Evolutionary conservation across 1,139 yeast species (phyloP).

Genomic region (Pichia sp.): DNA sequence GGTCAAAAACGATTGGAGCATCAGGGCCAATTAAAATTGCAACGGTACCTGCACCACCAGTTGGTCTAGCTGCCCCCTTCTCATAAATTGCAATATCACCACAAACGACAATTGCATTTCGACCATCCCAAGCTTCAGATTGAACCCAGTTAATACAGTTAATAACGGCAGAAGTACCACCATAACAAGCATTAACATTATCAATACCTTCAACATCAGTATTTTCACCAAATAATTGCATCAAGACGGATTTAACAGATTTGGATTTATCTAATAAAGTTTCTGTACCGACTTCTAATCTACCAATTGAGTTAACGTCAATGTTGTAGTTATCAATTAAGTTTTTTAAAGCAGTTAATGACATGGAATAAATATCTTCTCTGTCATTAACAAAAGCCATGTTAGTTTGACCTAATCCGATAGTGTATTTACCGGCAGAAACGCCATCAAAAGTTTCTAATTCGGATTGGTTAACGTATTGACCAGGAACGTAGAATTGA

Average conservation of each 20-base stretch:
- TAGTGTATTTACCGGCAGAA: slow-evolving; percentile 93
- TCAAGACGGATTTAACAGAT: slow-evolving; percentile 91
- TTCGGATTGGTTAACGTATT: slow-evolving; percentile 81
- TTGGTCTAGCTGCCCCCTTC: slow-evolving; percentile 97
- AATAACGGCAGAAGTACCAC: slow-evolving; percentile 94
- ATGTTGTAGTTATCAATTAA: slow-evolving; percentile 75
- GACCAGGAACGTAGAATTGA: slow-evolving; percentile 82
- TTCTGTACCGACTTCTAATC: slow-evolving; percentile 98
- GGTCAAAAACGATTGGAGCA: slow-evolving; percentile 91
- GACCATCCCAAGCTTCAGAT: slow-evolving; percentile 96
- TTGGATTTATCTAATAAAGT: slow-evolving; percentile 95
- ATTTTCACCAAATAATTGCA: slow-evolving; percentile 90
- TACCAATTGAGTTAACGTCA: slow-evolving; percentile 77
- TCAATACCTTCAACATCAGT: slow-evolving; percentile 94
- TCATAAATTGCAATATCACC: slow-evolving; percentile 98
- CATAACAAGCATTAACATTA: slow-evolving; percentile 96
- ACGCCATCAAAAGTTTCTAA: slow-evolving; percentile 82
- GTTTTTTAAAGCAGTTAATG: slow-evolving; percentile 74
- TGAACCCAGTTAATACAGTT: slow-evolving; percentile 95
- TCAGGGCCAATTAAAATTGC: slow-evolving; percentile 96
- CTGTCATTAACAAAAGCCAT: slow-evolving; percentile 97
- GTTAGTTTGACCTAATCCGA: slow-evolving; percentile 96
- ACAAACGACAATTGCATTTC: slow-evolving; percentile 94
- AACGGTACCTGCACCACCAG: slow-evolving; percentile 98
- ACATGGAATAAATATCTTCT: slow-evolving; percentile 92